Conservation (phyloP, 441 rosid genomes). For the Geranium incanum region DNA sequence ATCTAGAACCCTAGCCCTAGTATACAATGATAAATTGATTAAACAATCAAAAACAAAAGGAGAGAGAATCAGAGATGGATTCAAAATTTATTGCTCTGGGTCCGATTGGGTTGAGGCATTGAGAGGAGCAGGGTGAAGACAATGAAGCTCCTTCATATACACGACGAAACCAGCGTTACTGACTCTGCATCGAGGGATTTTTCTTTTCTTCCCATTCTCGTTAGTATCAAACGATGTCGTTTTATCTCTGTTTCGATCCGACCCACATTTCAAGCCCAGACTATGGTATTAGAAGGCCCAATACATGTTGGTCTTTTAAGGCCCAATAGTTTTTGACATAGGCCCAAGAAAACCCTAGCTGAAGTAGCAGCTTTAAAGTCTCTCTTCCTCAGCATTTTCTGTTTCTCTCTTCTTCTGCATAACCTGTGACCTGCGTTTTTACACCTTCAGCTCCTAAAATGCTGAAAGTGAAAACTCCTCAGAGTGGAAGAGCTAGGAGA, state of each 20-base stretch:
- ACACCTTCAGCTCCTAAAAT: background rate
- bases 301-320: background rate
- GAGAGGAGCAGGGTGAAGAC: background rate
- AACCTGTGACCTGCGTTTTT: background rate
- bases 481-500: slow-evolving; percentile 36
- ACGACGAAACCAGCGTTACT: background rate
- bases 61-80: background rate
- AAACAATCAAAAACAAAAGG: background rate
- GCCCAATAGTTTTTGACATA: too few relatives aligned
- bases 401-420: background rate
- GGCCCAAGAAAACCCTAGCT: background rate
- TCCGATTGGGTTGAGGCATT: background rate
- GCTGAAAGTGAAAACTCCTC: slow-evolving; percentile 2
- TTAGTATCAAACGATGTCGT: background rate
- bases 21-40: background rate
- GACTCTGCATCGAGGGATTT: background rate
- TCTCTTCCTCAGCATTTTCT: background rate
- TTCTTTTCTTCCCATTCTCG: background rate
- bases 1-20: slow-evolving; percentile 1
- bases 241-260: background rate
- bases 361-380: background rate
- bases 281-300: too few relatives aligned
- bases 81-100: background rate
- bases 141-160: background rate
- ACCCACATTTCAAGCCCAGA: background rate